Percentiles rank a stretch among this genome's conserved stretches.
Conservation (phyloP, 257 asterid species). For the Plectranthus barbatus region DNA sequence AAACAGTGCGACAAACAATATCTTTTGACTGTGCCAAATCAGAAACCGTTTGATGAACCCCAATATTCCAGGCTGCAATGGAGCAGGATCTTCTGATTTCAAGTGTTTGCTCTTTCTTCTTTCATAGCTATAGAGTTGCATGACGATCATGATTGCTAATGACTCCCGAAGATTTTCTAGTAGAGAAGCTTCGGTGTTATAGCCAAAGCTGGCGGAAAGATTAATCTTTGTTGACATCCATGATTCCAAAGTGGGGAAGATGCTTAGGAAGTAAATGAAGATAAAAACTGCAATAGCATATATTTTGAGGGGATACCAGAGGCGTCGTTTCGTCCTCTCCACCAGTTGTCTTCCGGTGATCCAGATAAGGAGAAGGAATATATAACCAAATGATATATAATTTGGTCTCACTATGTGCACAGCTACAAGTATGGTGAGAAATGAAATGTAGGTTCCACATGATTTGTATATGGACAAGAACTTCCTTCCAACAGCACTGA, state of each 20-base stretch:
- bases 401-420: constrained; percentile 84
- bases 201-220: constrained; percentile 63
- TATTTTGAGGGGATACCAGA: constrained; percentile 94
- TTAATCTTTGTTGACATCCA: constrained; percentile 69
- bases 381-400: constrained; percentile 77
- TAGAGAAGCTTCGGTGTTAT: constrained; percentile 52
- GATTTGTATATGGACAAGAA: constrained; percentile 82
- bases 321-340: constrained; percentile 75
- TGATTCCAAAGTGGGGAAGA: constrained; percentile 66
- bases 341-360: constrained; percentile 89
- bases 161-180: constrained; percentile 80
- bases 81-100: constrained; percentile 45
- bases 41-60: constrained; percentile 71
- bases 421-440: constrained; percentile 78
- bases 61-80: constrained; percentile 55
- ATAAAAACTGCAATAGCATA: constrained; percentile 65
- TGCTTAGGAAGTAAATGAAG: constrained; percentile 66
- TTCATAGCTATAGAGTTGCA: constrained; percentile 98
- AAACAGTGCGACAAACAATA: constrained; percentile 58
- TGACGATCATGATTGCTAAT: constrained; percentile 76
- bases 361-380: constrained; percentile 94
- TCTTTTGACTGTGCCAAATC: constrained; percentile 94
- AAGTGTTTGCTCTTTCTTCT: constrained; percentile 83
- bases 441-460: constrained; percentile 86
- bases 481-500: constrained; percentile 78